Percentiles rank a stretch among this genome's conserved stretches.
phyloP scores from a whole-genome alignment of 2,329 filamentous ascomycete genomes.

The Aureobasidium melanogenum region DNA sequence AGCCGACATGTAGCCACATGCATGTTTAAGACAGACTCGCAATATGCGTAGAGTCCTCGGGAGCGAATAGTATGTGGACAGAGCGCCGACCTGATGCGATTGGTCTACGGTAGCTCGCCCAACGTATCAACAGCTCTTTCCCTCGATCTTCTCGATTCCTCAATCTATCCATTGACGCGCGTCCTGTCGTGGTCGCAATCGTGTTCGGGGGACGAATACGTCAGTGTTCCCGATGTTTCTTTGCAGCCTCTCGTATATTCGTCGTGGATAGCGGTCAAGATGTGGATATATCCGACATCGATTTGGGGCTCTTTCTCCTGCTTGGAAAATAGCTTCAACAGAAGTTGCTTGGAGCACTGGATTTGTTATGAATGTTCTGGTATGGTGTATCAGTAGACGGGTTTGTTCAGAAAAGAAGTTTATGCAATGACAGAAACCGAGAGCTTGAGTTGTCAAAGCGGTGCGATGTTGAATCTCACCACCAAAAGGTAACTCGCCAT shows the following conservation, averaged over 20 bases:
- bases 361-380: not conserved
- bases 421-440: not conserved
- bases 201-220: not conserved
- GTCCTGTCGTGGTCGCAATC: too few species aligned
- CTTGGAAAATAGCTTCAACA: not conserved
- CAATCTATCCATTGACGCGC: too few species aligned
- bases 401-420: not conserved
- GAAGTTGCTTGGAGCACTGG: not conserved
- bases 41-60: not conserved
- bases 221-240: not conserved
- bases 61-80: not conserved
- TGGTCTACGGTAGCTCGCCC: not conserved
- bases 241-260: not conserved
- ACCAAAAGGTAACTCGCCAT: not conserved
- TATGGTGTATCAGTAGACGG: not conserved
- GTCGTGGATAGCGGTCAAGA: not conserved
- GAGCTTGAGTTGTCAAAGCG: not conserved
- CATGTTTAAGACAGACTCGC: not conserved
- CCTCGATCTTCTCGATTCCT: too few species aligned
- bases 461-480: not conserved
- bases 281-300: not conserved
- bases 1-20: not conserved
- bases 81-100: not conserved
- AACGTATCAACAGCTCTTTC: not conserved
- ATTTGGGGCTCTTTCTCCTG: not conserved